Evolutionary conservation across 2,329 filamentous ascomycete genomes (phyloP).

Genomic region (Fonsecaea pugnacius): DNA sequence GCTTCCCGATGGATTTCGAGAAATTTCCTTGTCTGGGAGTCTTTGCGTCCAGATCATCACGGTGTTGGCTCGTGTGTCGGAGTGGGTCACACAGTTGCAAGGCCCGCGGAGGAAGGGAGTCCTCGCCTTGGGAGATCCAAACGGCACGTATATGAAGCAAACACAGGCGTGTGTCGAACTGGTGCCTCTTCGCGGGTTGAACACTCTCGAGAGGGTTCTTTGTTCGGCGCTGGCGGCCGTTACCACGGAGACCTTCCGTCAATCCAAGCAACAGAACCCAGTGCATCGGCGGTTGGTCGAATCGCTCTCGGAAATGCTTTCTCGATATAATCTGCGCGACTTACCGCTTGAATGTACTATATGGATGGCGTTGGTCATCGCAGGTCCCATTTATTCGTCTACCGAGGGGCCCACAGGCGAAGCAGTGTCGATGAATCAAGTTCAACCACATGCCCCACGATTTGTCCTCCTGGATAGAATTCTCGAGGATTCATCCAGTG

Average conservation of each 20-base stretch:
- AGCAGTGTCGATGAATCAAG: background rate
- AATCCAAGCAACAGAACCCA: constrained; percentile 10
- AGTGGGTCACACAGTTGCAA: constrained; percentile 14
- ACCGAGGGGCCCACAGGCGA: background rate
- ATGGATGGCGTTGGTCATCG: constrained; percentile 20
- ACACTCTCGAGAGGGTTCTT: constrained; percentile 9
- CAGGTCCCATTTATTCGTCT: constrained; percentile 2
- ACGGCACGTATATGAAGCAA: constrained; percentile 18
- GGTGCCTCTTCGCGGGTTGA: constrained; percentile 9
- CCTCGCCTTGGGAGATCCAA: constrained; percentile 13
- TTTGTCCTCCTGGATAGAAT: constrained; percentile 10
- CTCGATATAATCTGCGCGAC: constrained; percentile 3
- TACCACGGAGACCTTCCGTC: constrained; percentile 11
- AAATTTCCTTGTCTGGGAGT: constrained; percentile 10
- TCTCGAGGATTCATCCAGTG: constrained; percentile 6
- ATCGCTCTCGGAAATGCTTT: constrained; percentile 15
- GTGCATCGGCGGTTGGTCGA: constrained; percentile 18
- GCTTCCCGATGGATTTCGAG: constrained; percentile 19
- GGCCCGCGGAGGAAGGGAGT: constrained; percentile 8
- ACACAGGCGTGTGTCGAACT: constrained; percentile 13
- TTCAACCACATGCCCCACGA: constrained; percentile 3
- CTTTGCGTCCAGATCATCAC: constrained; percentile 15
- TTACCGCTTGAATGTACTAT: constrained; percentile 8
- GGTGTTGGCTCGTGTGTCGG: constrained; percentile 5
- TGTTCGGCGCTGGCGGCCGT: constrained; percentile 4